Percentiles rank a stretch among this genome's conserved stretches.
Evolutionary conservation across 2,329 filamentous ascomycete species (phyloP).

Genomic region (Escovopsis weberi): DNA sequence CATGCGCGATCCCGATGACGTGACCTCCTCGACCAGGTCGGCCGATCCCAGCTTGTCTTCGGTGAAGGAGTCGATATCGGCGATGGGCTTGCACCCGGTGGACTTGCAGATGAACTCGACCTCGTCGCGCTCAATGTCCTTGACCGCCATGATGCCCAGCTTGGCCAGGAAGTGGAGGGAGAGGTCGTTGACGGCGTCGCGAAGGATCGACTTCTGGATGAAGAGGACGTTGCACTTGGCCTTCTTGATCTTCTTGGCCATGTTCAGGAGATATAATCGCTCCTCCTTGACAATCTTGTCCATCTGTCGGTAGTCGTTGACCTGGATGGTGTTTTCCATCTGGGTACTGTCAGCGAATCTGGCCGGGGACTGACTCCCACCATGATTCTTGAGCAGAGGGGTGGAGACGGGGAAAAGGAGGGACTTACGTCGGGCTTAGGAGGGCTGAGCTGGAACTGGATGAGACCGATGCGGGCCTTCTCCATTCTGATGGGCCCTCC

Average conservation of each 20-base stretch:
- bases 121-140: constrained; percentile 97
- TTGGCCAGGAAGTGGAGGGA: constrained; percentile 96
- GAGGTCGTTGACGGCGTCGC: constrained; percentile 94
- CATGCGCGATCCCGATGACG: constrained; percentile 76
- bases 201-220: constrained; percentile 96
- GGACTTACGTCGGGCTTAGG: constrained; percentile 80
- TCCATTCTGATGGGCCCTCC: constrained; percentile 87
- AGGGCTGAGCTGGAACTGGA: constrained; percentile 96
- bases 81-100: constrained; percentile 96
- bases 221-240: constrained; percentile 97
- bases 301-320: constrained; percentile 99
- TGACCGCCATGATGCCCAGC: constrained; percentile 86
- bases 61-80: constrained; percentile 95
- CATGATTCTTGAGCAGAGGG: too few relatives aligned
- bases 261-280: constrained; percentile 91
- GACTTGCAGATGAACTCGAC: constrained; percentile 99
- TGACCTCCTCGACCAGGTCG: constrained; percentile 84
- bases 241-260: constrained; percentile 99
- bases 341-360: constrained; percentile 20
- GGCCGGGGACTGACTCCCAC: too few relatives aligned
- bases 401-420: not conserved
- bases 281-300: constrained; percentile 99
- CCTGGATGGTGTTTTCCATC: constrained; percentile 99
- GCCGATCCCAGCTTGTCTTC: constrained; percentile 95
- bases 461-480: constrained; percentile 91